Evolutionary conservation across 768 basidiomycete genomes (phyloP).

Genomic region (Suillus paluster): DNA sequence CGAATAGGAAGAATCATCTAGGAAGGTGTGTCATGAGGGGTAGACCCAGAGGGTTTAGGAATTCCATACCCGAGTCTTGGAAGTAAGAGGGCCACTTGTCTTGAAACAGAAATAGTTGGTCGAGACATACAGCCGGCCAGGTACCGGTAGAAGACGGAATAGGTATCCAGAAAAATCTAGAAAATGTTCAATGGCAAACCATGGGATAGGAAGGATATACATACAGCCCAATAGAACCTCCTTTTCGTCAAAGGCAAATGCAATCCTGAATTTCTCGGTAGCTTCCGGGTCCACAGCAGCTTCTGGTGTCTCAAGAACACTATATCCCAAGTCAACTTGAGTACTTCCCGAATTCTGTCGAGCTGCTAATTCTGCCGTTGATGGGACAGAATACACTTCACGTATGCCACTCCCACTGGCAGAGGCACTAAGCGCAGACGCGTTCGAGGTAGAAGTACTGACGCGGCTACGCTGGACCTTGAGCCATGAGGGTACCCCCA

Average conservation of each 20-base stretch:
- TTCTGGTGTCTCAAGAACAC: constrained; percentile 79
- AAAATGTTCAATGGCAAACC: constrained; percentile 4
- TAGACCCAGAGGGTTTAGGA: constrained; percentile 7
- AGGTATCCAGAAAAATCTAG: constrained; percentile 93
- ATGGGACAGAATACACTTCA: constrained; percentile 60
- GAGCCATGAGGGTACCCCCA: constrained; percentile 76
- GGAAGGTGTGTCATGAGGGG: constrained; percentile 6
- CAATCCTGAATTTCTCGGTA: constrained; percentile 73
- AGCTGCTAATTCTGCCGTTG: constrained; percentile 17
- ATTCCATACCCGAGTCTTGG: constrained; percentile 75
- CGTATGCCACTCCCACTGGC: constrained; percentile 47
- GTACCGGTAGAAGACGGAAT: constrained; percentile 87
- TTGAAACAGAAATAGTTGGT: constrained; percentile 94
- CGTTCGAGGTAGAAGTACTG: constrained; percentile 40
- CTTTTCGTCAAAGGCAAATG: constrained; percentile 89
- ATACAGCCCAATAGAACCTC: constrained; percentile 87
- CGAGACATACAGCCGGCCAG: constrained; percentile 89
- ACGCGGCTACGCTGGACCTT: constrained; percentile 47
- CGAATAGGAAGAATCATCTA: constrained; percentile 95
- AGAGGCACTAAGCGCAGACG: constrained; percentile 24
- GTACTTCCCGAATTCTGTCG: constrained; percentile 36
- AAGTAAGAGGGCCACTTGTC: constrained; percentile 77
- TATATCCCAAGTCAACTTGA: constrained; percentile 70
- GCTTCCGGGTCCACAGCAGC: constrained; percentile 62
- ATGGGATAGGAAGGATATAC: constrained; percentile 36